Base-by-base conservation (phyloP, 164 flowering plant genomes). In the Houttuynia cordata region DNA sequence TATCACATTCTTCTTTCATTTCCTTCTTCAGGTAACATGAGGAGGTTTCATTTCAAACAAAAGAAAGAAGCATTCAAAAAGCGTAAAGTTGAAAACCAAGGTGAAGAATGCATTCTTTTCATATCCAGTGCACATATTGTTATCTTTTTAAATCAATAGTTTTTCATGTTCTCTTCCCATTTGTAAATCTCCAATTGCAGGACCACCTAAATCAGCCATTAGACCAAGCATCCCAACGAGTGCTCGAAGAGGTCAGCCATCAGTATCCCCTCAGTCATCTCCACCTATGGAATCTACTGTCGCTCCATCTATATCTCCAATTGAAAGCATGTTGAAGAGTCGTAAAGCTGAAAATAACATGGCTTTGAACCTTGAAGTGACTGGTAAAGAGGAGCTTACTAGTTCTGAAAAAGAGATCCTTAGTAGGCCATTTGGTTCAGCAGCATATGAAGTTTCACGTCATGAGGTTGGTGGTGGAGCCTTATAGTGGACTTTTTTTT, bases 41-140 rank as follows among this genome's bases (percentile, higher is more conserved):
- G 91, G 85, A 82, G 79, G 76, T 69, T 63, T 68, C 59, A 51
- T 30, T 78, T 70, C 66, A 85, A 80, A 58, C 75, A 75, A 53
- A 86, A 81, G 81, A 89, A 87, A 65, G 96, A 85, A 56, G 79
- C 90, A 56, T 65, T 71, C 41, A 88, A 88, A 66, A 94, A 84
- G 73, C 79, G 68, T 62, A 91, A 84, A 74, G 62, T 78, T 62
- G 99, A 87, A 54, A 67, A 78, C 64, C 85, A 71, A 81, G 96
- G 97, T 89, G 69, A 74, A 39, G 17, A 25, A 34, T 34, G 60
- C 19, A 17, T 39, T 17, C 14, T 17, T 3, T 45, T 2, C 49
- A 10, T 45, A 2, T 12, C 49, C 4, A 12, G 12, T 45, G 49
- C 49, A 45, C 49, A 45, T 17, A 10, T 45, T 56, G 34, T 56